phyloP scores from a whole-genome alignment of 108 stramenopile species.

The Fistulifera solaris region DNA sequence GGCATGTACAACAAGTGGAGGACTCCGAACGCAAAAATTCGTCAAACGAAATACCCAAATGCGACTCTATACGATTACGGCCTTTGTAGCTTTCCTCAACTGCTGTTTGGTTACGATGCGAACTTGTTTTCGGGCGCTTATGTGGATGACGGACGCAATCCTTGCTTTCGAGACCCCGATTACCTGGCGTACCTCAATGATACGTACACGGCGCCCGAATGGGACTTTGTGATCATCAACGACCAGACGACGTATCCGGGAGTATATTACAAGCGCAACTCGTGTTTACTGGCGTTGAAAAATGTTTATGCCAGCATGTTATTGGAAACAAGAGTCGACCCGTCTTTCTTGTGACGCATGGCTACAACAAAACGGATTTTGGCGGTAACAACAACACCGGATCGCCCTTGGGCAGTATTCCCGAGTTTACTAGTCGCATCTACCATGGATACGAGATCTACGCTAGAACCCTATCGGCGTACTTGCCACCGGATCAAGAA shows the following conservation, averaged over 20 bases:
- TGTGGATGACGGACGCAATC: constrained; percentile 6
- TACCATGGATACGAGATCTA: constrained; percentile 37
- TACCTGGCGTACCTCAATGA: constrained; percentile 8
- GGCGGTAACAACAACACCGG: constrained; percentile 7
- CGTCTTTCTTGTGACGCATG: constrained; percentile 30
- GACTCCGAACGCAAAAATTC: background rate
- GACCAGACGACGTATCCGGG: constrained; percentile 29
- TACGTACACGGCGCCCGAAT: constrained; percentile 8
- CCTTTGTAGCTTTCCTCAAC: constrained; percentile 32
- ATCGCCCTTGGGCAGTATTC: constrained; percentile 21
- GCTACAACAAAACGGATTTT: constrained; percentile 24
- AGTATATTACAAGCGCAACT: constrained; percentile 9
- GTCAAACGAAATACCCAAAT: background rate
- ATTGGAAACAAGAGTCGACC: constrained; percentile 18
- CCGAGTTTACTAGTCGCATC: constrained; percentile 29
- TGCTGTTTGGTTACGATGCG: constrained; percentile 28
- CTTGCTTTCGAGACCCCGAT: constrained; percentile 1
- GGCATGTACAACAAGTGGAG: constrained; percentile 7
- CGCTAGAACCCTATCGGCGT: constrained; percentile 11
- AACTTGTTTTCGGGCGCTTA: constrained; percentile 1
- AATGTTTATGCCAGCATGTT: constrained; percentile 22
- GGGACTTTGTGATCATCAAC: constrained; percentile 33
- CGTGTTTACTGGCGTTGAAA: constrained; percentile 18
- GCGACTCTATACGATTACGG: constrained; percentile 32
- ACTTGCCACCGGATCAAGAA: constrained; percentile 17